Evolutionary conservation across 176 grass and related monocot genomes (phyloP).

Genomic region (Metroxylon sagu): DNA sequence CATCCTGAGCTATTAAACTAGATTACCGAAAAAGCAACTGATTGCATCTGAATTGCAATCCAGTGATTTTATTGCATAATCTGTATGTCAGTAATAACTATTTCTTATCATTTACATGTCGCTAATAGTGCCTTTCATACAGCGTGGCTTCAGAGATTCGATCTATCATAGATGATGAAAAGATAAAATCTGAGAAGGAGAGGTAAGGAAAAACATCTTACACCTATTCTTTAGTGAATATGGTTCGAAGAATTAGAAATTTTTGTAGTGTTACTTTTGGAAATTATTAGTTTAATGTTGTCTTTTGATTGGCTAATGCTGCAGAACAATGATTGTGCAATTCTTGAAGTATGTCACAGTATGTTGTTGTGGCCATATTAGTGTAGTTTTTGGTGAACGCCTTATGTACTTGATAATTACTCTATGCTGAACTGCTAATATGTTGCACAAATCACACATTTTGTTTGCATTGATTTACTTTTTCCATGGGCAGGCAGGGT

Average conservation of each 20-base stretch:
- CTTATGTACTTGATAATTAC: too few species aligned
- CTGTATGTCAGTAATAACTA: not conserved
- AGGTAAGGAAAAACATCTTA: slow-evolving; percentile 38
- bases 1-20: too few species aligned
- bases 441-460: slow-evolving; percentile 9
- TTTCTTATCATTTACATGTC: not conserved
- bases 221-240: slow-evolving; percentile 3
- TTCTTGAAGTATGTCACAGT: too few species aligned
- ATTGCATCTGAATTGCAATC: too few species aligned
- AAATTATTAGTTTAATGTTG: not conserved
- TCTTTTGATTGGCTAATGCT: too few species aligned
- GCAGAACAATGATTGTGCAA: too few species aligned
- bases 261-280: not conserved
- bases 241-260: not conserved
- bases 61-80: too few species aligned
- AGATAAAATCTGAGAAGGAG: slow-evolving; percentile 62
- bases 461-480: slow-evolving; percentile 10
- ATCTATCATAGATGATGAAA: slow-evolving; percentile 52
- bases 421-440: not conserved
- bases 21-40: too few species aligned
- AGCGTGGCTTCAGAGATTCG: slow-evolving; percentile 71
- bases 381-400: too few species aligned
- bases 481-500: slow-evolving; percentile 53
- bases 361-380: too few species aligned
- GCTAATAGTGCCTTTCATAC: slow-evolving; percentile 2